Evolutionary conservation across 2,329 filamentous ascomycete species (phyloP), one percentile per base, ranked within the genome.

Genomic region (Phaeosphaeriaceae sp.): DNA sequence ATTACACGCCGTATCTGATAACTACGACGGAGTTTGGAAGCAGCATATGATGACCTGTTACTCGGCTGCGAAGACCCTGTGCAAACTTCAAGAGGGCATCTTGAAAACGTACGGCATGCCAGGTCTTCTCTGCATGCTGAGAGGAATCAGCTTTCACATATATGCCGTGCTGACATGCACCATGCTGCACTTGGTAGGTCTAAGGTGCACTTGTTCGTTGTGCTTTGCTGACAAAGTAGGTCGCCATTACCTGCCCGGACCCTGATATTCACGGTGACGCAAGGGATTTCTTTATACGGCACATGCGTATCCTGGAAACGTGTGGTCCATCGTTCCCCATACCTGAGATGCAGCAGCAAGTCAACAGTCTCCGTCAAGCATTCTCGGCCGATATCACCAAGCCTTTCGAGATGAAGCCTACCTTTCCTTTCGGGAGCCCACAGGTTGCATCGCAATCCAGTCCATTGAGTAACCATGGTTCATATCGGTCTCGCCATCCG

Each of bases 101-200:
- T 73, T 96, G 57, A 85, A 89, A 53, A 85, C 86, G 0, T 96
- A 89, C 75, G 92, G 93, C 2, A 81, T 97, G 59, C 86, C 86
- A 17, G 94, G 93, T 0, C 82, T 98, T 17, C 84, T 95, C 67
- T 96, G 90, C 79, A 97, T 97, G 94, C 90, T 94, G 71, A 86
- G 94, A 65, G 94, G 94, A 41, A 93, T 96, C 74, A 97, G 93
- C 77, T 98, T 97, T 71, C 92, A 92, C 6, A 92, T 98, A n/a
- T 98, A 98, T 72, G 88, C 89, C 55, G 88, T 97, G 24, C 81
- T 98, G 47, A 95, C 92, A 0, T 97, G 93, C 80, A 93, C 94
- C 22, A 93, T 97, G 78, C 85, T 98, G 54, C 93, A 98, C 77
- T 79, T 98, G 78, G 94, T 97, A 83, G 78, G 92, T 85, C n/a